Conservation (phyloP, 495 filamentous ascomycete genomes). For the Xylaria bambusicola region DNA sequence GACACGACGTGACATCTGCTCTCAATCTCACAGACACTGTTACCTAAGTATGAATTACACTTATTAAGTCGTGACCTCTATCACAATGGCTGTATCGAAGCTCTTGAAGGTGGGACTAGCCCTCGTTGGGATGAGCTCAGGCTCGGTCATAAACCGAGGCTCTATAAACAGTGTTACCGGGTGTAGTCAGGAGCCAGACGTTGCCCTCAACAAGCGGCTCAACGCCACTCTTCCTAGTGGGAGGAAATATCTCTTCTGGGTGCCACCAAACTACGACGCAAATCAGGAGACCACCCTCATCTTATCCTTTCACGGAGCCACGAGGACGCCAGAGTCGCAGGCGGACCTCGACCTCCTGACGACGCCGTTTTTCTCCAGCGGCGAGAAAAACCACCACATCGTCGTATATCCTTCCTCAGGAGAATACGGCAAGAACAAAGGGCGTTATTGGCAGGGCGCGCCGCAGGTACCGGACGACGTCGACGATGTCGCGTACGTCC, state of each 20-base stretch:
- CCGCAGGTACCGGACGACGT: constrained; percentile 22
- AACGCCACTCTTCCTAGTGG: background rate
- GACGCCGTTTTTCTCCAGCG: constrained; percentile 47
- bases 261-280: constrained; percentile 41
- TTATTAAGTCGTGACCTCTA: background rate
- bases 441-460: constrained; percentile 33
- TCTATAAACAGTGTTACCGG: background rate
- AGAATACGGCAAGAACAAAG: background rate
- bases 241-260: constrained; percentile 41
- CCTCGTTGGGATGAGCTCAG: background rate
- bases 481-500: constrained; percentile 35
- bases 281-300: constrained; percentile 42
- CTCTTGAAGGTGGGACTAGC: background rate
- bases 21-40: background rate
- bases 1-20: background rate
- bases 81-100: background rate
- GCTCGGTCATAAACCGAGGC: background rate
- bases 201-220: constrained; percentile 4
- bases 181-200: background rate
- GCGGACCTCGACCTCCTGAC: constrained; percentile 45
- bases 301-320: constrained; percentile 50
- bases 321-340: constrained; percentile 36
- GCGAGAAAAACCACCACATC: constrained; percentile 46
- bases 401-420: constrained; percentile 41
- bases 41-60: background rate